Evolutionary conservation across 2,329 filamentous ascomycete genomes (phyloP), one percentile per base, ranked within the genome.

Genomic region (Ophiocordyceps robertsii): DNA sequence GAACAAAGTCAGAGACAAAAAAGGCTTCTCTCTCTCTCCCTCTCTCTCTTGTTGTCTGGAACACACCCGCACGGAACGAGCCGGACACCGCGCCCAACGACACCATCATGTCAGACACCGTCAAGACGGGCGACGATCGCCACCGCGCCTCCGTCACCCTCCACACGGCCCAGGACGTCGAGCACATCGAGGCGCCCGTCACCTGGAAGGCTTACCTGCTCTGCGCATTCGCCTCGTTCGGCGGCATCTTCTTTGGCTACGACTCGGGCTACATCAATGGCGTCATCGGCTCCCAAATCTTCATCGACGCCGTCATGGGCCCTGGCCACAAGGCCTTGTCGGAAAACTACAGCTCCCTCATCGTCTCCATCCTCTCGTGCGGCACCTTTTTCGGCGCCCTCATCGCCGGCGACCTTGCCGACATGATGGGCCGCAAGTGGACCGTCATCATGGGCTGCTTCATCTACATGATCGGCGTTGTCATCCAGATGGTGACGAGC

Each of bases 361-460:
- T 88, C 57, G 79, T 79, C 56, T 86, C 82, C 17, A 87, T 90
- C 52, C 75, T 90, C 43, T 89, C 84, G 31, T 75, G 71, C 56
- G 76, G 78, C 61, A 87, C 84, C 53, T 90, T 89, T 72, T 82
- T 87, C 47, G 80, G 84, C 58, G 80, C 85, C 44, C 56, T 90
- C 50, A 77, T 86, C 47, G 84, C 82, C 44, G 84, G 84, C 69
- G 82, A 87, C 59, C 58, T 89, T 47, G 76, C 84, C 50, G 85
- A 92, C 59, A 73, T 69, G 60, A 77, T 84, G 44, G 85, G 85
- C 51, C 79, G 82, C 58, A 80, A 81, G 53, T 76, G 70, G 58
- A 84, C 82, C 47, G 75, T 87, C 61, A 79, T 87, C 45, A n/a
- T 61, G 3, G 84, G 82, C 49, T 92, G 85, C 57, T 4, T 59